phyloP scores from a whole-genome alignment of 306 rosid genomes.

The Glycine tomentella region DNA sequence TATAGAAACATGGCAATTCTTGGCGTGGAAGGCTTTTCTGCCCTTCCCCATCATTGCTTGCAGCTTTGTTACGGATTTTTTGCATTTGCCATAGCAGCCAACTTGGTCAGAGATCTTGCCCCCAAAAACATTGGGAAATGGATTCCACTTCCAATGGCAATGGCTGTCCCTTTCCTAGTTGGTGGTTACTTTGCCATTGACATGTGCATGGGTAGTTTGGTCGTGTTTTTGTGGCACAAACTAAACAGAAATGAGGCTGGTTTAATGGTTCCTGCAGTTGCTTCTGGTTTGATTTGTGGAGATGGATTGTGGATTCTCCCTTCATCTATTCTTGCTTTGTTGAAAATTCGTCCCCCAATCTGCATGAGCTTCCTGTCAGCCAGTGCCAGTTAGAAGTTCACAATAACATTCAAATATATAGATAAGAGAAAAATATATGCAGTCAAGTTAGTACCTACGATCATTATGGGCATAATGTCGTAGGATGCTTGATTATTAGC shows the following conservation, averaged over 20 bases:
- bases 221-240: slow-evolving; percentile 79
- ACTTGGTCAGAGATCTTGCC: slow-evolving; percentile 73
- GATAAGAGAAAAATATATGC: slow-evolving; percentile 27
- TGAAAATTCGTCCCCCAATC: slow-evolving; percentile 80
- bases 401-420: slow-evolving; percentile 9
- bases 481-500: slow-evolving; percentile 26
- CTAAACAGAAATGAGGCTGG: slow-evolving; percentile 60
- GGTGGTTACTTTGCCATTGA: slow-evolving; percentile 96
- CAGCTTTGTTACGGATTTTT: slow-evolving; percentile 88
- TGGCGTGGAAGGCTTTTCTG: slow-evolving; percentile 90
- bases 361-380: slow-evolving; percentile 83
- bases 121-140: slow-evolving; percentile 67
- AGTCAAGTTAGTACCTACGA: slow-evolving; percentile 2
- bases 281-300: slow-evolving; percentile 98
- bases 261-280: slow-evolving; percentile 91
- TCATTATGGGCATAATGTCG: slow-evolving; percentile 35
- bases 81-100: slow-evolving; percentile 74
- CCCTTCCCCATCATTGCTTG: slow-evolving; percentile 87
- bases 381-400: slow-evolving; percentile 45
- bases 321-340: slow-evolving; percentile 86
- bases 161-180: slow-evolving; percentile 97
- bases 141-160: slow-evolving; percentile 97
- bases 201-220: slow-evolving; percentile 90
- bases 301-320: slow-evolving; percentile 99
- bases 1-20: slow-evolving; percentile 98